Base-by-base conservation (phyloP, 768 basidiomycete species). In the Russula lepida region DNA sequence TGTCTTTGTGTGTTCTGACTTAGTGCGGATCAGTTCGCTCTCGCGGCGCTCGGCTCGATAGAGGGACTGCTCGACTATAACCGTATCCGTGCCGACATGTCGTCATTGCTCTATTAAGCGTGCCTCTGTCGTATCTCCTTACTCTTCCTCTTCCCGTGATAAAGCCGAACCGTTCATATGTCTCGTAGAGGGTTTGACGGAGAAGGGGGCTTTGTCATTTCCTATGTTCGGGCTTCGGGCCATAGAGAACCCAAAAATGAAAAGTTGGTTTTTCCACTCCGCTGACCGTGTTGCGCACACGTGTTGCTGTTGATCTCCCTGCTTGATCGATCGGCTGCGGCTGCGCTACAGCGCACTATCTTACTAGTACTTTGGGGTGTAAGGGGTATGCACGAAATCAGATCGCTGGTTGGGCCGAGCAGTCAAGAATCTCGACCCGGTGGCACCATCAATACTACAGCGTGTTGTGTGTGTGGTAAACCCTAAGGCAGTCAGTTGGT, bases 1-100 rank as follows among this genome's bases (percentile, higher is more conserved):
- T 17, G 6, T 9, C 44, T 32, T 70, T 17, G 59, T 55, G 25
- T 25, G 4, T 41, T 30, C 39, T 39, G 43, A 41, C 27, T 35
- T 12, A 17, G 3, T 54, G 15, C 39, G 25, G 12, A 56, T 63
- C 56, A 91, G 87, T 78, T 94, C 65, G 86, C 93, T 3, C 74
- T 98, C 47, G 92, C 95, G 52, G 95, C 95, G 58, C 76, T 94
- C 60, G 95, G 95, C 62, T 86, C 84, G 67, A 81, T 88, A 60
- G 97, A 99, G 67, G 94, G 95, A 70, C 81, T 98, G 44, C 78
- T 95, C 49, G 95, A 98, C 74, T 98, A 98, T 79, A 91, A 88
- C 77, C 91, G 95, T 69, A 80, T 90, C 69, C 87, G 89, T 60
- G 73, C 83, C 30, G 89, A 90, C 67, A 90, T 84, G 85, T 89